Conservation (phyloP, 345 rosid genomes). For the Noccaea caerulescens region DNA sequence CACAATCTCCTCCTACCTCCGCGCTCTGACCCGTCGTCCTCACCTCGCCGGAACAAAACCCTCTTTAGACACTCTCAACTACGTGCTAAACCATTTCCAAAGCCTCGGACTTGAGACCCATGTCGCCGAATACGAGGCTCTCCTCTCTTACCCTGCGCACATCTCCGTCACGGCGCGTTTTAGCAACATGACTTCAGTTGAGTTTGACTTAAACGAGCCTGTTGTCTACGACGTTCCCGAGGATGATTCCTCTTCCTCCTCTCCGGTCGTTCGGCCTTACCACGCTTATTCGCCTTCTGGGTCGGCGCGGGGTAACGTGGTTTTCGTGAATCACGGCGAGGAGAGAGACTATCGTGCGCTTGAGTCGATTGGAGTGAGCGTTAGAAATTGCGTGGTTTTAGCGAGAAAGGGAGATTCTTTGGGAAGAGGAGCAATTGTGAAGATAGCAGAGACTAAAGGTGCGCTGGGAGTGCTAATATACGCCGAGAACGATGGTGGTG, state of each 20-base stretch:
- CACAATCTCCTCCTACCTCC: slow-evolving; percentile 83
- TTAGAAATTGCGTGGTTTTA: slow-evolving; percentile 64
- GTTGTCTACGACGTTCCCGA: slow-evolving; percentile 36
- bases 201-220: slow-evolving; percentile 46
- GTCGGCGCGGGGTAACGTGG: slow-evolving; percentile 57
- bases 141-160: slow-evolving; percentile 73
- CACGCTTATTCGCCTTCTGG: slow-evolving; percentile 97
- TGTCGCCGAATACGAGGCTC: slow-evolving; percentile 54
- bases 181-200: slow-evolving; percentile 50
- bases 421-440: slow-evolving; percentile 69
- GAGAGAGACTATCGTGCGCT: slow-evolving; percentile 75
- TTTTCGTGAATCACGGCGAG: slow-evolving; percentile 75
- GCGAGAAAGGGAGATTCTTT: slow-evolving; percentile 62
- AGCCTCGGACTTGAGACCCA: slow-evolving; percentile 62
- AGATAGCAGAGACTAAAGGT: slow-evolving; percentile 65
- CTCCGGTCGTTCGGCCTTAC: slow-evolving; percentile 61
- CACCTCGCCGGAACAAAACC: slow-evolving; percentile 89
- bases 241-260: not conserved
- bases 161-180: slow-evolving; percentile 60
- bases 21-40: slow-evolving; percentile 68
- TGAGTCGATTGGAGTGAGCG: slow-evolving; percentile 60
- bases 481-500: slow-evolving; percentile 59
- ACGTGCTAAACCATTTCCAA: slow-evolving; percentile 68
- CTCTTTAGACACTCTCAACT: slow-evolving; percentile 55
- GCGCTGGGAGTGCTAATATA: slow-evolving; percentile 80